These are phyloP conservation scores for Albophoma yamanashiensis DNA, from an alignment of 2,329 filamentous ascomycete genomes.

Conservation along the genomic window DNA sequence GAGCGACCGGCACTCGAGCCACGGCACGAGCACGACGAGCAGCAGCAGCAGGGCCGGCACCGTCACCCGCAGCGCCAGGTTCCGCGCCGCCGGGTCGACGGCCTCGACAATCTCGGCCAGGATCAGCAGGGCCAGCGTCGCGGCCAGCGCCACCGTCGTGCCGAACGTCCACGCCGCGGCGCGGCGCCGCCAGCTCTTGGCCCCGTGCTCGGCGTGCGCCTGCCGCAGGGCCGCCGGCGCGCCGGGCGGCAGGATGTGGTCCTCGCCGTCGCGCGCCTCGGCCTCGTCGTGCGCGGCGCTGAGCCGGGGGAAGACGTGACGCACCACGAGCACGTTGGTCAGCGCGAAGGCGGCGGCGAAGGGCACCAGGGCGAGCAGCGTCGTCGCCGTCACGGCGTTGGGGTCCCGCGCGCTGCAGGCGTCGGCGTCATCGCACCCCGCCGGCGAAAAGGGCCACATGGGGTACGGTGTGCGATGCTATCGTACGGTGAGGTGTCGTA, in stretches of 20 bases:
- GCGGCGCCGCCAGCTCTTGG: slow-evolving; percentile 38
- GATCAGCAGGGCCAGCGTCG: slow-evolving; percentile 70
- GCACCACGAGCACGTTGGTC: slow-evolving; percentile 51
- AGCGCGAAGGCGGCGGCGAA: slow-evolving; percentile 61
- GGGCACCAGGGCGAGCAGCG: slow-evolving; percentile 52
- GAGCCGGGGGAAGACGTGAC: slow-evolving; percentile 63
- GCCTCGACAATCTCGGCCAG: slow-evolving; percentile 75
- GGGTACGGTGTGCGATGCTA: background rate
- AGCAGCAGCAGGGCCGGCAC: slow-evolving; percentile 62
- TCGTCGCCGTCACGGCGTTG: slow-evolving; percentile 28
- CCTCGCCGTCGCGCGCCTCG: slow-evolving; percentile 37
- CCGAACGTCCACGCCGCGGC: slow-evolving; percentile 59
- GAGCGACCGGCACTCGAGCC: slow-evolving; percentile 64
- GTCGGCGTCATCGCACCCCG: slow-evolving; percentile 43
- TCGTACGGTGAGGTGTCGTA: background rate
- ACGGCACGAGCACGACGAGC: slow-evolving; percentile 65
- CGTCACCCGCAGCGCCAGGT: slow-evolving; percentile 56
- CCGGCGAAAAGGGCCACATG: slow-evolving; percentile 28
- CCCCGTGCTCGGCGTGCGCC: slow-evolving; percentile 46
- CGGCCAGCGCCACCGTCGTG: slow-evolving; percentile 64
- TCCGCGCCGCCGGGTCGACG: slow-evolving; percentile 56
- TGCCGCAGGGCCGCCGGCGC: slow-evolving; percentile 49
- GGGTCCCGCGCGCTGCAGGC: slow-evolving; percentile 39
- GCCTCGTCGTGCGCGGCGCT: slow-evolving; percentile 38
- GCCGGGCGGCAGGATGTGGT: slow-evolving; percentile 50